Conservation (phyloP, 2,329 filamentous ascomycete genomes). For the Diplodia seriata region DNA sequence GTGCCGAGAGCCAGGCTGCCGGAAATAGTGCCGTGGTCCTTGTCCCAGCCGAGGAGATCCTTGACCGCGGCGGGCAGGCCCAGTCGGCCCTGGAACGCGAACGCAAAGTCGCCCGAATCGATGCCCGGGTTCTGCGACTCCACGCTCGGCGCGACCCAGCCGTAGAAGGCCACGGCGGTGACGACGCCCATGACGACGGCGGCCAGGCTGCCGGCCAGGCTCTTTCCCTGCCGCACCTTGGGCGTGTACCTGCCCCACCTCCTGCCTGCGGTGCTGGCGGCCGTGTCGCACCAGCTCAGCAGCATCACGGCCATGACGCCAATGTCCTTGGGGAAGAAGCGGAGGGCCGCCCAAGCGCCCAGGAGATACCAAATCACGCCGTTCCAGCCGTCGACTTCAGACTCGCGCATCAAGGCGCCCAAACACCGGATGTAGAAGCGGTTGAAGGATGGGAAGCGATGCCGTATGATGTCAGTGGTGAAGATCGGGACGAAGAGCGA, state of each 20-base stretch:
- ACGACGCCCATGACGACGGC: slow-evolving; percentile 83
- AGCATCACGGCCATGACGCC: slow-evolving; percentile 88
- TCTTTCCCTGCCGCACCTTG: slow-evolving; percentile 84
- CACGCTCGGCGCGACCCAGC: slow-evolving; percentile 72
- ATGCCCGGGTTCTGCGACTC: slow-evolving; percentile 38
- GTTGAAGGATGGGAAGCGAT: slow-evolving; percentile 82
- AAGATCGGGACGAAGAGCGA: slow-evolving; percentile 83
- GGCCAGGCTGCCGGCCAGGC: slow-evolving; percentile 84
- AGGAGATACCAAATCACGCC: slow-evolving; percentile 97
- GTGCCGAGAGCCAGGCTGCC: slow-evolving; percentile 77
- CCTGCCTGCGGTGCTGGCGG: slow-evolving; percentile 91
- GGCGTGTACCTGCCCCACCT: slow-evolving; percentile 90
- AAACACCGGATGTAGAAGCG: slow-evolving; percentile 82
- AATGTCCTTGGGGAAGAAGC: slow-evolving; percentile 91
- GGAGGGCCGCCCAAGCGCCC: slow-evolving; percentile 84
- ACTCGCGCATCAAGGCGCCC: slow-evolving; percentile 95
- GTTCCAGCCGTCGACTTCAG: slow-evolving; percentile 92
- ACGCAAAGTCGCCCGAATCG: slow-evolving; percentile 60
- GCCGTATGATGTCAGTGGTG: slow-evolving; percentile 79
- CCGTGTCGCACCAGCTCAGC: slow-evolving; percentile 97
- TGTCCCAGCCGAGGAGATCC: slow-evolving; percentile 66
- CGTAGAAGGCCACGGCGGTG: slow-evolving; percentile 88
- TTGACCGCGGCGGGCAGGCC: slow-evolving; percentile 69
- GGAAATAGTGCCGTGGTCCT: slow-evolving; percentile 66
- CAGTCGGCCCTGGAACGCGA: slow-evolving; percentile 82